phyloP scores from a whole-genome alignment of 176 grass and related monocot species.

The Bromus sterilis region DNA sequence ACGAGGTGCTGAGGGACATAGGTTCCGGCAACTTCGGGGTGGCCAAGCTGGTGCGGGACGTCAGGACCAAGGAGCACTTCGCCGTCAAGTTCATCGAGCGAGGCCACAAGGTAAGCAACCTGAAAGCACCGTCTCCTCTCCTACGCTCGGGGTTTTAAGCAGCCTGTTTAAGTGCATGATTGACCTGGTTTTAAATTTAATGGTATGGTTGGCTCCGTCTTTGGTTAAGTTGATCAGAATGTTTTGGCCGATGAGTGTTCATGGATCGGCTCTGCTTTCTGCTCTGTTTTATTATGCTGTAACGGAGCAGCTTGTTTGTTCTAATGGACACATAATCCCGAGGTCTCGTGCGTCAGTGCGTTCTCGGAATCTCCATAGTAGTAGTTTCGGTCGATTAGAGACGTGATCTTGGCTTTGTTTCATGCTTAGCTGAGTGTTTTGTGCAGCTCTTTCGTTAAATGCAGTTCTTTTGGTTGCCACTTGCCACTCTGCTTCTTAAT shows the following conservation, averaged over 20 bases:
- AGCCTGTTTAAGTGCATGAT: too few relatives aligned
- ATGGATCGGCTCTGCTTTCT: background rate
- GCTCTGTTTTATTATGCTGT: background rate
- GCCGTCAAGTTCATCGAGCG: slow-evolving; percentile 92
- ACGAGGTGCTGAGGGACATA: slow-evolving; percentile 74
- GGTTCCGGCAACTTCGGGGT: slow-evolving; percentile 93
- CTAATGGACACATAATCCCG: background rate
- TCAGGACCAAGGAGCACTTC: slow-evolving; percentile 65
- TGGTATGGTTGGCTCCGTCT: background rate
- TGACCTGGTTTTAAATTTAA: background rate
- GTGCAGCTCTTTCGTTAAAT: background rate
- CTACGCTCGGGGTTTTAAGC: too few relatives aligned
- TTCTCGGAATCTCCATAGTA: background rate
- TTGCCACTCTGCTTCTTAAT: background rate
- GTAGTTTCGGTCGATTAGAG: background rate
- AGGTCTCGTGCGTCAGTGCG: background rate
- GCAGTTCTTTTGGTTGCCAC: too few relatives aligned
- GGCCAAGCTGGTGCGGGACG: slow-evolving; percentile 76
- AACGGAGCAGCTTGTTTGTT: background rate
- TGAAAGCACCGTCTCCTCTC: too few relatives aligned
- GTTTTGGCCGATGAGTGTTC: background rate
- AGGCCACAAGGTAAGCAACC: slow-evolving; percentile 55
- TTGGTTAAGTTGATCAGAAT: background rate
- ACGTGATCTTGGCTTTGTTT: background rate
- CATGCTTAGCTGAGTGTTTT: background rate